phyloP scores from a whole-genome alignment of 805 yeast genomes.

The Myxozyma udenii region DNA sequence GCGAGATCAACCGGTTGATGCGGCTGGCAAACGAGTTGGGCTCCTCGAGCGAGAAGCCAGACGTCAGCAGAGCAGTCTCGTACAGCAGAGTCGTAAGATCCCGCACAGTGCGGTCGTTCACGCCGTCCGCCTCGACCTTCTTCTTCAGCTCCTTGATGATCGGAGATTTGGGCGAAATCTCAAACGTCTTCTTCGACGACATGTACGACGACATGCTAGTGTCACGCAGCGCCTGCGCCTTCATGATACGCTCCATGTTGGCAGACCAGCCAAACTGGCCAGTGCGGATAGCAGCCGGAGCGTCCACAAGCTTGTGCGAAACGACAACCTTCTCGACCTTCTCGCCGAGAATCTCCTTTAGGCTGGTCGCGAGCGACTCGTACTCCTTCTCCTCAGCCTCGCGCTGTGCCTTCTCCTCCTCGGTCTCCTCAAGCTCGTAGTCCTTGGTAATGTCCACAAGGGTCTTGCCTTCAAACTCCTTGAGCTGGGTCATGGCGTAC shows the following conservation, averaged over 20 bases:
- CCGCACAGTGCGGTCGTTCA: conserved; percentile 97
- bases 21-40: conserved; percentile 96
- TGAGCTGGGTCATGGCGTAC: conserved; percentile 98
- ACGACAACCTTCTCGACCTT: conserved; percentile 99
- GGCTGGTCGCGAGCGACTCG: conserved; percentile 90
- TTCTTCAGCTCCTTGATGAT: conserved; percentile 93
- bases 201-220: conserved; percentile 98
- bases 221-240: conserved; percentile 99
- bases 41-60: conserved; percentile 98
- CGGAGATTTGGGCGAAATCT: conserved; percentile 94
- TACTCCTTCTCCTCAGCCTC: conserved; percentile 89
- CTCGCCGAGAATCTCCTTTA: conserved; percentile 96
- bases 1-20: conserved; percentile 95
- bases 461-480: conserved; percentile 99
- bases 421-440: conserved; percentile 93
- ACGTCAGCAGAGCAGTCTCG: conserved; percentile 97
- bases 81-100: conserved; percentile 93
- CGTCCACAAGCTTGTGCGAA: conserved; percentile 93
- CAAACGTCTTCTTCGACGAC: conserved; percentile 99
- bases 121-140: conserved; percentile 96
- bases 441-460: conserved; percentile 98
- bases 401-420: conserved; percentile 92
- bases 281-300: conserved; percentile 99
- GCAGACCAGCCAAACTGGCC: conserved; percentile 99
- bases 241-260: conserved; percentile 99